Evolutionary conservation across 768 basidiomycete genomes (phyloP), one percentile per base, ranked within the genome.

Genomic region (Russula earlei): DNA sequence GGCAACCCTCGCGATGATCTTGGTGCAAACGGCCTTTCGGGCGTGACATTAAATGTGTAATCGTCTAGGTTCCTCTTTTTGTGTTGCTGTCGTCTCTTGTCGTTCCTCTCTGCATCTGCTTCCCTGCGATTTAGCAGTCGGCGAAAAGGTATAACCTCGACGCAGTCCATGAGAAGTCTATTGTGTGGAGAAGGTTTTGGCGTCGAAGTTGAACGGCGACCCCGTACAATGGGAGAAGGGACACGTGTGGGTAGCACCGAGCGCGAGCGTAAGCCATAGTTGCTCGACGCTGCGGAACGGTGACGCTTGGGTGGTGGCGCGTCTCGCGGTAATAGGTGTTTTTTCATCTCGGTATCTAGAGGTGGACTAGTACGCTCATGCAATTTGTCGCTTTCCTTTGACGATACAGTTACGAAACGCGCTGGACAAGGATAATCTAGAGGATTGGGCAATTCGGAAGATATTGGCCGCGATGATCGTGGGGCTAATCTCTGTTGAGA

Each of bases 121-220:
- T 14, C 36, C n/a, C 27, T 19, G 27, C 34, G 41, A 5, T 12
- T 46, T 9, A 49, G 24, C 37, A 49, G 47, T 43, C 53, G 41
- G 20, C 31, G 27, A 11, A 49, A 40, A 49, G 47, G 47, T 8
- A 20, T 34, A 24, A 58, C 34, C n/a, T 58, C 57, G 20, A 58
- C 57, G 36, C 52, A 58, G 2, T 58, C 57, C 52, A 58, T 58
- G 34, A 54, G 20, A 10, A 44, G 2, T 33, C 52, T 49, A 24
- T 20, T 15, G n/a, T 46, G 47, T 14, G 34, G 40, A 22, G 22
- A 25, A 31, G 52, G 11, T 20, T 7, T 33, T 19, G 40, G 47
- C 2, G 57, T 25, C 17, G 42, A 49, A 17, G 4, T 46, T 8
- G 57, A 54, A 4, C 27, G 46, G 17, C 12, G 22, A 9, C 22